Conservation (phyloP, 176 grass and related monocot species). For the Chrysopogon serrulatus region DNA sequence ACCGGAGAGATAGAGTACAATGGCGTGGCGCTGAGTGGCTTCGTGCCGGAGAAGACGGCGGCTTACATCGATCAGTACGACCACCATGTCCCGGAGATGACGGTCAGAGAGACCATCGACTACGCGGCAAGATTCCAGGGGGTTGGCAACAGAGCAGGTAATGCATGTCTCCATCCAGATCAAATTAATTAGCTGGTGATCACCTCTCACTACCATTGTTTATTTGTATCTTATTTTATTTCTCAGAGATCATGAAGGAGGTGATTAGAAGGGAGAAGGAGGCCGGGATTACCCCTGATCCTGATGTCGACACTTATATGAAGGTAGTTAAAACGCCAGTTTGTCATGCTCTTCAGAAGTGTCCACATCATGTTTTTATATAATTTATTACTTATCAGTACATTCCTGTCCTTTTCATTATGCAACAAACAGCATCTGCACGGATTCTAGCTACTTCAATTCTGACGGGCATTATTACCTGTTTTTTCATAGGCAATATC, state of each 20-base stretch:
- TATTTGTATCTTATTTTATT: too few species aligned
- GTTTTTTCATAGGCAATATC: constrained; percentile 51
- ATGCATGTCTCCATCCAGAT: neutral
- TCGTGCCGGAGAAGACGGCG: constrained; percentile 67
- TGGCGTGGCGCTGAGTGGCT: constrained; percentile 42
- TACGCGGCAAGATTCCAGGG: constrained; percentile 66
- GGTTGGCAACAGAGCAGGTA: constrained; percentile 22
- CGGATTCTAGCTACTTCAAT: too few species aligned
- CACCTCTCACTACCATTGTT: neutral
- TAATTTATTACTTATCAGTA: neutral
- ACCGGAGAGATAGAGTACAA: constrained; percentile 57
- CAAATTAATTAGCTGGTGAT: neutral
- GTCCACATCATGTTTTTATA: neutral
- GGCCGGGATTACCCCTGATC: constrained; percentile 52
- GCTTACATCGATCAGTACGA: constrained; percentile 68
- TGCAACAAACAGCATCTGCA: neutral
- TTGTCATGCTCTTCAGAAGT: neutral
- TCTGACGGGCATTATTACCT: neutral
- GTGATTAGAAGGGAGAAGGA: constrained; percentile 76
- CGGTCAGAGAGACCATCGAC: constrained; percentile 60
- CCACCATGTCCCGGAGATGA: constrained; percentile 70
- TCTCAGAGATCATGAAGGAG: constrained; percentile 53
- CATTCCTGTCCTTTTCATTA: neutral
- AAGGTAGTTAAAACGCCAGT: constrained; percentile 45
- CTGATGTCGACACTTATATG: constrained; percentile 79